Conservation (phyloP, 176 grass and related monocot species). For the Oryza glaberrima region DNA sequence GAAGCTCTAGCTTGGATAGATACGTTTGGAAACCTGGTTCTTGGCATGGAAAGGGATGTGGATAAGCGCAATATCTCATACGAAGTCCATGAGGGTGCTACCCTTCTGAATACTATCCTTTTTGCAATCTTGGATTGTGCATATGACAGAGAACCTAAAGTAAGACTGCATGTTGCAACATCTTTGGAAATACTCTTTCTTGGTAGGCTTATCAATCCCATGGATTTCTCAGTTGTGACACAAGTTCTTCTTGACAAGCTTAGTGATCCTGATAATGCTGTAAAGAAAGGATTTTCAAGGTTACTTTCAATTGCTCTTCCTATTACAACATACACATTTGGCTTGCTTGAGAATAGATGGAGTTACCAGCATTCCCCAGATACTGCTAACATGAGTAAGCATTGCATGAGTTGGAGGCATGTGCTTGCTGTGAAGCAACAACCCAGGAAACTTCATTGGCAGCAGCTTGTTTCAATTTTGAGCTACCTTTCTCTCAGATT, state of each 20-base stretch:
- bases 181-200: conserved; percentile 75
- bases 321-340: conserved; percentile 75
- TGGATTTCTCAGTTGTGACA: conserved; percentile 58
- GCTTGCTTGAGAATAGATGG: conserved; percentile 59
- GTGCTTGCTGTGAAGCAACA: conserved; percentile 79
- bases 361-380: conserved; percentile 47
- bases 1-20: conserved; percentile 84
- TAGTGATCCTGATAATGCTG: conserved; percentile 79
- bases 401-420: conserved; percentile 78
- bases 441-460: conserved; percentile 83
- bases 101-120: conserved; percentile 61
- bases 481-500: conserved; percentile 92
- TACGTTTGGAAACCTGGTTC: conserved; percentile 54
- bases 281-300: conserved; percentile 79
- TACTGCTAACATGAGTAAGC: conserved; percentile 48
- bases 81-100: conserved; percentile 54
- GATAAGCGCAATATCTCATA: conserved; percentile 42
- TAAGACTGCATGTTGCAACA: conserved; percentile 84
- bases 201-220: conserved; percentile 69
- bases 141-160: conserved; percentile 84
- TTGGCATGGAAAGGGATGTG: conserved; percentile 49
- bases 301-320: conserved; percentile 71
- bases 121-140: conserved; percentile 79
- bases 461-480: conserved; percentile 93
- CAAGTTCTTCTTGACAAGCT: conserved; percentile 91